Conservation (phyloP, 208 protist genomes). For the Leishmania tropica region DNA sequence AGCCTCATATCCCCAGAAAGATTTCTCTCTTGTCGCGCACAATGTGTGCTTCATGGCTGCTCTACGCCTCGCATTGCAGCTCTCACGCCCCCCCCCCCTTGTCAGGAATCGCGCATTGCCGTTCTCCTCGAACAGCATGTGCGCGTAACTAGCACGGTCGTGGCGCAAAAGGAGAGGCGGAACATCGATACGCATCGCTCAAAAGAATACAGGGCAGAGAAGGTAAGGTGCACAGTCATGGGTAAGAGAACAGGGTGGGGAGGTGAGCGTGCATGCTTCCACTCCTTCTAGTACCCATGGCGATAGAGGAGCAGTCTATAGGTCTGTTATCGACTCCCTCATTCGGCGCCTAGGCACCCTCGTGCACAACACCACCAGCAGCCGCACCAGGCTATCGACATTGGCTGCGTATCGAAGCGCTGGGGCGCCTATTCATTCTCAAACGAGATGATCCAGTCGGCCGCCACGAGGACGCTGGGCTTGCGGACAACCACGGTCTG, state of each 20-base stretch:
- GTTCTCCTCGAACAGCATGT: not conserved
- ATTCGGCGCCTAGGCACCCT: not conserved
- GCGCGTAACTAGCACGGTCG: not conserved
- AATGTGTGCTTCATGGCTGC: too few species aligned
- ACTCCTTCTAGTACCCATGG: not conserved
- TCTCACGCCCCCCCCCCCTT: not conserved
- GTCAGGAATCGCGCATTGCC: not conserved
- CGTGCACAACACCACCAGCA: not conserved
- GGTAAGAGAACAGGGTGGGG: not conserved
- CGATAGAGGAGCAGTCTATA: not conserved
- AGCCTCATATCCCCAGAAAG: too few species aligned
- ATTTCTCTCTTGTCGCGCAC: too few species aligned
- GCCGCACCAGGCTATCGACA: not conserved
- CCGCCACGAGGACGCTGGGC: conserved; percentile 44
- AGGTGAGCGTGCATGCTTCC: too few species aligned
- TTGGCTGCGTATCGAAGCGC: not conserved
- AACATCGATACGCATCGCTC: not conserved
- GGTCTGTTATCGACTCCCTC: not conserved
- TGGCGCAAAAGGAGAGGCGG: not conserved
- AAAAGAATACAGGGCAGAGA: not conserved
- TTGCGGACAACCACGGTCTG: conserved; percentile 63
- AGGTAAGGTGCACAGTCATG: not conserved
- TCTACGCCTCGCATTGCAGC: too few species aligned
- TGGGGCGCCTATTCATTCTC: conserved; percentile 24
- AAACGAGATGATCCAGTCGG: conserved; percentile 68